Conservation (phyloP, 1,284 basidiomycete species). For the Pterula multifida region DNA sequence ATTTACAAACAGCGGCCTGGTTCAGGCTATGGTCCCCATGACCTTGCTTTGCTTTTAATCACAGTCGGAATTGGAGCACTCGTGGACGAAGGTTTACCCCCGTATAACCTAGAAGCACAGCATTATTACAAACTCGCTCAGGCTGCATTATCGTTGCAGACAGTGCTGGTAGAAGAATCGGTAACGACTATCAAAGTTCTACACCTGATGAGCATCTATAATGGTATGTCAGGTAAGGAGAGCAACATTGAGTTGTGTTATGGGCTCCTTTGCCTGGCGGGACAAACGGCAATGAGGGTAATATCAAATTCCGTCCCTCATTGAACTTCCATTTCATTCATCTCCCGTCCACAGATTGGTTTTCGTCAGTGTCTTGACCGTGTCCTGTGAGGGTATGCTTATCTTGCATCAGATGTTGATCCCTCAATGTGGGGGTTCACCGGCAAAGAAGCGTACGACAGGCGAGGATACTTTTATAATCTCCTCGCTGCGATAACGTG, state of each 20-base stretch:
- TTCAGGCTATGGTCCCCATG: constrained; percentile 31
- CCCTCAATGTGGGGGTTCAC: constrained; percentile 38
- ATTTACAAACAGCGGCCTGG: constrained; percentile 25
- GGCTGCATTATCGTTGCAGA: constrained; percentile 33
- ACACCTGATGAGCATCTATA: constrained; percentile 41
- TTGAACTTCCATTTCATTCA: constrained; percentile 6
- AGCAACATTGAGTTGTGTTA: constrained; percentile 34
- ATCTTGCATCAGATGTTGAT: constrained; percentile 31
- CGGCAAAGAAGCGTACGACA: constrained; percentile 37
- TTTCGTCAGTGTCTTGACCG: constrained; percentile 28
- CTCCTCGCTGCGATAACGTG: constrained; percentile 30
- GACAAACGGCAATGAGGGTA: constrained; percentile 31
- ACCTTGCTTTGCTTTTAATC: constrained; percentile 35
- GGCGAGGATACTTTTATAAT: constrained; percentile 45
- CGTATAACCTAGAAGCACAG: constrained; percentile 41
- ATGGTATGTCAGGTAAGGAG: constrained; percentile 40
- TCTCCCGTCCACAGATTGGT: constrained; percentile 30
- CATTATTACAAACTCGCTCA: constrained; percentile 39
- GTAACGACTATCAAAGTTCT: constrained; percentile 34
- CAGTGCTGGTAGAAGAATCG: constrained; percentile 29
- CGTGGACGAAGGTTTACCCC: constrained; percentile 32
- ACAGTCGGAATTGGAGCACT: constrained; percentile 39
- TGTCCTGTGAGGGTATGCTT: not conserved
- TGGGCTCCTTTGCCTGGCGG: constrained; percentile 31
- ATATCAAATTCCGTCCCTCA: not conserved